A percentile compares a stretch with the other conserved stretches of the same genome.
Evolutionary conservation across 2,329 filamentous ascomycete species (phyloP).

Genomic region (Colletotrichum liriopes): DNA sequence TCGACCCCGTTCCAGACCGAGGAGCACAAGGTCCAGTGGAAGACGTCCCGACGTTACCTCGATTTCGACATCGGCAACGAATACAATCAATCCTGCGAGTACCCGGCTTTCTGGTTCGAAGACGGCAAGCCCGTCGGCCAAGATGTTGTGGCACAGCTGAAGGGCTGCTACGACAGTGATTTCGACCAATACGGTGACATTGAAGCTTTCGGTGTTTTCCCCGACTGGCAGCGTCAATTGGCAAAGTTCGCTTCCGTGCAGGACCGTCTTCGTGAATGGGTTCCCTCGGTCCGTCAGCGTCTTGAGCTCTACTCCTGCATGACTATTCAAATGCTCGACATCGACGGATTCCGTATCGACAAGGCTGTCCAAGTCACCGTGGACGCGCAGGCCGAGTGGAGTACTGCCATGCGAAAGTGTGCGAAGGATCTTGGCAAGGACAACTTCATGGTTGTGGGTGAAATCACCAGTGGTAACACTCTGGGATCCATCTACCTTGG

Average conservation of each 20-base stretch:
- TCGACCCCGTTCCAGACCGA: constrained; percentile 68
- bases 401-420: constrained; percentile 70
- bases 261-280: constrained; percentile 77
- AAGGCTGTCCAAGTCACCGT: constrained; percentile 77
- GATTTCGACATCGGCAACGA: constrained; percentile 71
- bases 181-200: constrained; percentile 77
- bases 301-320: constrained; percentile 76
- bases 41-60: constrained; percentile 67
- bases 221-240: constrained; percentile 75
- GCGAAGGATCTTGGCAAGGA: constrained; percentile 70
- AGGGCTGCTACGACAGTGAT: constrained; percentile 74
- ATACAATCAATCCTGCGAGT: constrained; percentile 69
- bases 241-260: constrained; percentile 78
- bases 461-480: constrained; percentile 75
- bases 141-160: constrained; percentile 62
- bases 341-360: constrained; percentile 78
- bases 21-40: constrained; percentile 74
- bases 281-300: constrained; percentile 69
- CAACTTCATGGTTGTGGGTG: constrained; percentile 76
- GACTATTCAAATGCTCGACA: constrained; percentile 73
- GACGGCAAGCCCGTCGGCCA: constrained; percentile 65
- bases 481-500: constrained; percentile 75
- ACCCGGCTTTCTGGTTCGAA: constrained; percentile 75
- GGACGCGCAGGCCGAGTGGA: constrained; percentile 73
- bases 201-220: constrained; percentile 74